A percentile compares a stretch with the other conserved stretches of the same genome.
These are phyloP conservation scores for Geotrichum klebahnii DNA, from an alignment of 1,139 yeast species.

Conservation along the genomic window DNA sequence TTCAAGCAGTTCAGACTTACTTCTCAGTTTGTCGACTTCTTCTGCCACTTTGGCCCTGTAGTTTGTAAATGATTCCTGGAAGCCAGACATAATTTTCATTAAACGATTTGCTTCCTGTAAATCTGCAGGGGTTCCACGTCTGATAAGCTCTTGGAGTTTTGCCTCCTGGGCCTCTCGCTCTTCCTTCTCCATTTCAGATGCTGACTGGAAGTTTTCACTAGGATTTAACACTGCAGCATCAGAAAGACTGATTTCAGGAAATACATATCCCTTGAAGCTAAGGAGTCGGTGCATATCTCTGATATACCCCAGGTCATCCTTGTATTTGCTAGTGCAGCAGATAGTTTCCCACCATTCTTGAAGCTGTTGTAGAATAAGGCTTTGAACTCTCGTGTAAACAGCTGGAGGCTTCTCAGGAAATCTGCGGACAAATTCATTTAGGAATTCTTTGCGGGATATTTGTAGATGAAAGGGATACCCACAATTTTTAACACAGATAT, in stretches of 20 bases:
- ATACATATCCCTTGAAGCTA: constrained; percentile 79
- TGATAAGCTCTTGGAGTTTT: constrained; percentile 86
- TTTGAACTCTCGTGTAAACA: constrained; percentile 76
- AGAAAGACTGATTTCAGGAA: constrained; percentile 86
- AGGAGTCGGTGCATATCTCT: constrained; percentile 93
- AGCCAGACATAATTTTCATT: constrained; percentile 98
- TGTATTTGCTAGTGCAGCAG: constrained; percentile 83
- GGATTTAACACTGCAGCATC: constrained; percentile 94
- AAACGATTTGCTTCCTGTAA: constrained; percentile 91
- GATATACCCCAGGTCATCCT: constrained; percentile 86
- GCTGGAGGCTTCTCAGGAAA: constrained; percentile 95
- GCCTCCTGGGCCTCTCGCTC: constrained; percentile 92
- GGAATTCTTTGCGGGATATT: constrained; percentile 87
- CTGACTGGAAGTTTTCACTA: constrained; percentile 80
- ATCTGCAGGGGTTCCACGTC: constrained; percentile 95
- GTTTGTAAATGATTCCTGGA: constrained; percentile 65
- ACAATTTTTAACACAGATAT: constrained; percentile 91
- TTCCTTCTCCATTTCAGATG: constrained; percentile 86
- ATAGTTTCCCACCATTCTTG: constrained; percentile 98
- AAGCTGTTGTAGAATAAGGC: constrained; percentile 79
- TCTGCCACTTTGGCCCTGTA: constrained; percentile 76
- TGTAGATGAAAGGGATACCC: constrained; percentile 96
- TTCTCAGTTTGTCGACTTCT: constrained; percentile 76
- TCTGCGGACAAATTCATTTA: constrained; percentile 84
- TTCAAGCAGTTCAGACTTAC: constrained; percentile 84